These are phyloP conservation scores for Dothideomycetidae sp. DNA, from an alignment of 2,329 filamentous ascomycete genomes.

Conservation along the genomic window DNA sequence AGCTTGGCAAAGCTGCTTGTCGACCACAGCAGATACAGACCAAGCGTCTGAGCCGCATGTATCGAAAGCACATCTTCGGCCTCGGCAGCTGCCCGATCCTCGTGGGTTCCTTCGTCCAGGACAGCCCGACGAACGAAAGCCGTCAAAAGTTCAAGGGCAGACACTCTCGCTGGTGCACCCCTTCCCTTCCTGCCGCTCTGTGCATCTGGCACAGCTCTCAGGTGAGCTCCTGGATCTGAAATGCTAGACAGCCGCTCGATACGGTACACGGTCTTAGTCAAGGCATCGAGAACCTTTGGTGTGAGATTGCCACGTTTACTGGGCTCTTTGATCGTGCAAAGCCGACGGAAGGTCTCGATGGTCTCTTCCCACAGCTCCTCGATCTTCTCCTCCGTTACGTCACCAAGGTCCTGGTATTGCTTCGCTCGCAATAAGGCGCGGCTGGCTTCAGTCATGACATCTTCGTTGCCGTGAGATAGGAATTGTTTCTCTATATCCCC, in stretches of 20 bases:
- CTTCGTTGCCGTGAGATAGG: slow-evolving; percentile 74
- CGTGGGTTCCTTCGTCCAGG: slow-evolving; percentile 38
- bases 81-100: slow-evolving; percentile 49
- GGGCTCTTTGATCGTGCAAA: slow-evolving; percentile 56
- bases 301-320: slow-evolving; percentile 54
- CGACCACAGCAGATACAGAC: slow-evolving; percentile 97
- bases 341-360: slow-evolving; percentile 55
- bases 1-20: slow-evolving; percentile 35
- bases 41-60: slow-evolving; percentile 58
- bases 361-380: slow-evolving; percentile 75
- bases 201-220: slow-evolving; percentile 43
- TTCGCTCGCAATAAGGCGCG: slow-evolving; percentile 72
- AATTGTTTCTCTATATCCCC: slow-evolving; percentile 94
- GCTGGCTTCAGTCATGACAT: slow-evolving; percentile 71
- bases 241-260: slow-evolving; percentile 69
- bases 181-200: slow-evolving; percentile 18
- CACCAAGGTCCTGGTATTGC: slow-evolving; percentile 75
- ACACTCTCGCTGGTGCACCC: slow-evolving; percentile 16
- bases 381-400: slow-evolving; percentile 68
- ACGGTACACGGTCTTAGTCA: slow-evolving; percentile 62
- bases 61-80: slow-evolving; percentile 67
- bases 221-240: slow-evolving; percentile 57
- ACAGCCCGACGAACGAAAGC: slow-evolving; percentile 61
- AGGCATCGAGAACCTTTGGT: slow-evolving; percentile 48
- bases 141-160: slow-evolving; percentile 53